Evolutionary conservation across 1,139 yeast species (phyloP).

Genomic region (Taphrina communis): DNA sequence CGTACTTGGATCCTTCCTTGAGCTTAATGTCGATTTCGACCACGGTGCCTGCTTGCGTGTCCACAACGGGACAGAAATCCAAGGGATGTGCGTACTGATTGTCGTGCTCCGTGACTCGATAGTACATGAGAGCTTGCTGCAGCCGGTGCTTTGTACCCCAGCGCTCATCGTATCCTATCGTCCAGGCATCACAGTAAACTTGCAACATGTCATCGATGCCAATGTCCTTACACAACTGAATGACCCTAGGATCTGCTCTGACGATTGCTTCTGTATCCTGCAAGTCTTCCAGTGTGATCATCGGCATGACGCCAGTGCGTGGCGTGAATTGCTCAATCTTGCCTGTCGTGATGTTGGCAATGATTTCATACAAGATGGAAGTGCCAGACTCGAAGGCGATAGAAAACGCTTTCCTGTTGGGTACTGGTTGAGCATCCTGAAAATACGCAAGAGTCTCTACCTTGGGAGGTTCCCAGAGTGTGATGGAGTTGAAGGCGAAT

Average conservation of each 20-base stretch:
- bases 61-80: slow-evolving; percentile 82
- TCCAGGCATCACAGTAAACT: slow-evolving; percentile 84
- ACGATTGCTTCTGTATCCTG: slow-evolving; percentile 67
- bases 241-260: slow-evolving; percentile 70
- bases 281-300: slow-evolving; percentile 72
- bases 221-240: slow-evolving; percentile 71
- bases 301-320: slow-evolving; percentile 63
- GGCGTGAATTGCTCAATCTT: slow-evolving; percentile 58
- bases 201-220: slow-evolving; percentile 73
- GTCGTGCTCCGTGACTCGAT: slow-evolving; percentile 77
- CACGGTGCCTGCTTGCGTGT: slow-evolving; percentile 70
- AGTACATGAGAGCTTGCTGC: slow-evolving; percentile 81
- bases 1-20: slow-evolving; percentile 56
- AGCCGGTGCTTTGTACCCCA: slow-evolving; percentile 78
- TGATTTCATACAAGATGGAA: slow-evolving; percentile 71
- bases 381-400: slow-evolving; percentile 67
- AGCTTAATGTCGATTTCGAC: slow-evolving; percentile 66
- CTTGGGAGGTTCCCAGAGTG: slow-evolving; percentile 74
- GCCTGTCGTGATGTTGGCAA: slow-evolving; percentile 58
- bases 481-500: slow-evolving; percentile 68
- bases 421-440: slow-evolving; percentile 61
- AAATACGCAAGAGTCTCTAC: slow-evolving; percentile 68
- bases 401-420: slow-evolving; percentile 71
- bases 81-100: slow-evolving; percentile 83
- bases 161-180: slow-evolving; percentile 82